Percentiles rank a stretch among this genome's conserved stretches.
Evolutionary conservation across 106 monocot species (phyloP).

Genomic region (Apostasia shenzhenica): DNA sequence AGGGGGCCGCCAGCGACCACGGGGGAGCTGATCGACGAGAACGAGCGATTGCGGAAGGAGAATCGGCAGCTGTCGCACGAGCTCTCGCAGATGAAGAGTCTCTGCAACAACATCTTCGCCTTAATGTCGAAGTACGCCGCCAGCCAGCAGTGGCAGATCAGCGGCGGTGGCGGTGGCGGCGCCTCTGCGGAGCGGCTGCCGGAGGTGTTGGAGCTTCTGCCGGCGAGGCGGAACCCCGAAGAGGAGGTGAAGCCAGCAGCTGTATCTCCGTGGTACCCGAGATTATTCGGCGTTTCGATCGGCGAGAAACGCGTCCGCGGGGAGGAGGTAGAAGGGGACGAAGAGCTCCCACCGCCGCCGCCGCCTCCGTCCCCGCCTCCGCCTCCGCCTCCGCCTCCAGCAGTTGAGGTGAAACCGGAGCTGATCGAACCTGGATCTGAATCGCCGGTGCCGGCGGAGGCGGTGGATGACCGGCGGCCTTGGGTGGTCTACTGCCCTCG

Average conservation of each 20-base stretch:
- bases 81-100: slow-evolving; percentile 28
- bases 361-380: not conserved
- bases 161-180: not conserved
- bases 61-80: slow-evolving; percentile 26
- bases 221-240: not conserved
- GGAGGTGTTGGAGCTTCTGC: slow-evolving; percentile 14
- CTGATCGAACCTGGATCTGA: slow-evolving; percentile 2
- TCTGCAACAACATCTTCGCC: slow-evolving; percentile 29
- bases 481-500: slow-evolving; percentile 9
- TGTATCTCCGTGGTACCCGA: slow-evolving; percentile 1
- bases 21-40: slow-evolving; percentile 34
- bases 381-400: not conserved
- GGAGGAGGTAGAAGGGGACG: not conserved
- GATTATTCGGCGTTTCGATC: slow-evolving; percentile 56
- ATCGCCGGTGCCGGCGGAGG: not conserved
- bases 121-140: slow-evolving; percentile 30
- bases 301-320: slow-evolving; percentile 22
- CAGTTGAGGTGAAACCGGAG: slow-evolving; percentile 4
- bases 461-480: not conserved
- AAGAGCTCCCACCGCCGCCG: not conserved
- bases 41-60: slow-evolving; percentile 35
- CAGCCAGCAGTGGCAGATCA: not conserved
- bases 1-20: not conserved
- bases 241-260: slow-evolving; percentile 9
- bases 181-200: not conserved